These are phyloP conservation scores for Bocquillonia castaneifolia DNA, from an alignment of 441 rosid genomes.

Conservation along the genomic window DNA sequence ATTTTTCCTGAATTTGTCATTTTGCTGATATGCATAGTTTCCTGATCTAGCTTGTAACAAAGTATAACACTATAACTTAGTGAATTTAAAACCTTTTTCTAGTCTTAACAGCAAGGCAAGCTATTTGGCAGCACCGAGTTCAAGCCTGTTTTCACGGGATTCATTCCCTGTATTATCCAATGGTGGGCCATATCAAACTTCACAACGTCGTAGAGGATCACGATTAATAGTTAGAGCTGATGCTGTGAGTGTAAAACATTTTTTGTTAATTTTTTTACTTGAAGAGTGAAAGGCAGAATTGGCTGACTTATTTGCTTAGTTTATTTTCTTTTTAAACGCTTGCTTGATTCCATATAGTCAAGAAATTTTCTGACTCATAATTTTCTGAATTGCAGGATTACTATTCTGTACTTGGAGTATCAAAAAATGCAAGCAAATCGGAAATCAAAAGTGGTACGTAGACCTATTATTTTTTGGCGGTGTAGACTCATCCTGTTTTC, in stretches of 20 bases:
- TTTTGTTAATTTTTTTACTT: slow-evolving; percentile 18
- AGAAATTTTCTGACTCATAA: background rate
- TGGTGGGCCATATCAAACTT: slow-evolving; percentile 37
- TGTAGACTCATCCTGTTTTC: background rate
- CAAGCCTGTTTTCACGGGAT: slow-evolving; percentile 58
- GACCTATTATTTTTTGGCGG: slow-evolving; percentile 15
- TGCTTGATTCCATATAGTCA: background rate
- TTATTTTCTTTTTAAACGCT: background rate
- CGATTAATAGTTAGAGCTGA: slow-evolving; percentile 81
- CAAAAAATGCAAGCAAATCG: slow-evolving; percentile 81
- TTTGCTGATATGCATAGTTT: background rate
- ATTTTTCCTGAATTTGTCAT: background rate
- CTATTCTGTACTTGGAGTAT: slow-evolving; percentile 88
- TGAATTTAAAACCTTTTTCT: slow-evolving; percentile 15
- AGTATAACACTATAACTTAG: background rate
- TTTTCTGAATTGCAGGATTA: slow-evolving; percentile 57
- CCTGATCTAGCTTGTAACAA: background rate
- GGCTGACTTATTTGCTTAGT: background rate
- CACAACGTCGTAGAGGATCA: slow-evolving; percentile 46
- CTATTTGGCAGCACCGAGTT: slow-evolving; percentile 52
- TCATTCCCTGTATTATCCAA: slow-evolving; percentile 50
- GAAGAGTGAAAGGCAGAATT: slow-evolving; percentile 1
- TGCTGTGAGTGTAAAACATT: slow-evolving; percentile 51
- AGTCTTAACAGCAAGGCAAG: slow-evolving; percentile 41
- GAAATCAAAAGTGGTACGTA: slow-evolving; percentile 89